Evolutionary conservation across 2,329 filamentous ascomycete species (phyloP), one percentile per base, ranked within the genome.

Genomic region (Pseudopyrenochaeta lycopersici): DNA sequence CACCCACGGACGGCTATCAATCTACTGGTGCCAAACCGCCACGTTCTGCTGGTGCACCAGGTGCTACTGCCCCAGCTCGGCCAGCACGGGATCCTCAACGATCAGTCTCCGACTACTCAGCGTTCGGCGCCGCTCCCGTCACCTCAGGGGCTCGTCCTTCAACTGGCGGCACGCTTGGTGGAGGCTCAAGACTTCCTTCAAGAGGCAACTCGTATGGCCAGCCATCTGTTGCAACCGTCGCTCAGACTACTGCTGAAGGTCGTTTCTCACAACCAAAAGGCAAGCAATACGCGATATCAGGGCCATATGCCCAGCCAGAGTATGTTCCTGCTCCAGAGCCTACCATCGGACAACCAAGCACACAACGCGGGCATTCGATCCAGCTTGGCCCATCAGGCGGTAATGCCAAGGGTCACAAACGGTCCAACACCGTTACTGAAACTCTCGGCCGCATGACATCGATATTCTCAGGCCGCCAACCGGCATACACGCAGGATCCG

Each of bases 171-270:
- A 95, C 92, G 2, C 87, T 94, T 49, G 81, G 78, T 58, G 82
- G 80, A 56, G 74, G 78, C 48, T 76, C 78, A 71, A 74, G 86
- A 57, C 84, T 95, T 44, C 89, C 90, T 60, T 91, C 88, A 62
- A 86, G 90, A 60, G 84, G 90, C 35, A 82, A 82, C 73, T 89
- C 90, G 52, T 97, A 98, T 74, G 91, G 91, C 61, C 91, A 96
- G 76, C 95, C 94, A 43, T 88, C 88, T 40, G 91, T 92, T 49
- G 93, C 95, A 27, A 87, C 92, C 42, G 88, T 97, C 55, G 92
- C 92, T 43, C 89, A 90, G 64, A 95, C 92, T 46, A 97, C 95
- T 75, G 92, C 86, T 3, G 90, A 97, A 74, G 94, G 92, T 59
- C 90, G 90, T 59, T 92, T 98, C 67, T 90, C 95, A 62, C 94